Evolutionary conservation across 2,329 filamentous ascomycete genomes (phyloP), one percentile per base, ranked within the genome.

Genomic region (Monilinia fructigena): DNA sequence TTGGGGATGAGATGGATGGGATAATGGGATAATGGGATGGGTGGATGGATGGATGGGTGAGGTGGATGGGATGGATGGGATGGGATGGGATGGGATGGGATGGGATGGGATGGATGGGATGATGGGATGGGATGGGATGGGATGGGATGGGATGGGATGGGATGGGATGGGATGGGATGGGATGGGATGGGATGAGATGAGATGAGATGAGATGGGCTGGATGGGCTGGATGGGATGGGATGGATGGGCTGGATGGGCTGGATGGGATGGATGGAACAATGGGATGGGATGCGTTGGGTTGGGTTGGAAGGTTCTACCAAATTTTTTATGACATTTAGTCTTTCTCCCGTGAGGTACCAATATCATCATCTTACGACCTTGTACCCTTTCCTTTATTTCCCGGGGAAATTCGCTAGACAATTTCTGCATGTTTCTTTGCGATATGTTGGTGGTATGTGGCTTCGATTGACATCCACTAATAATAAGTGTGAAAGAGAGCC

Each of bases 401-500:
- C 42, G 42, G 56, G 56, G 42, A 18, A 18, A 18, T 48, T 48
- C 56, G 56, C 48, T 35, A n/a, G 56, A 23, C 28, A 18, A 59
- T 59, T 59, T 42, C 42, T 59, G 42, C 45, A n/a, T 35, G 42
- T 35, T 48, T 38, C 56, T 60, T 26, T 35, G 48, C 50, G 56
- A 60, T 26, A 60, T 48, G 56, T 38, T 48, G 48, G 56, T 60
- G 56, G 56, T 23, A 59, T 59, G 56, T 59, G 56, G 56, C 56
- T 59, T 59, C 42, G 56, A 59, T 48, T 59, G 56, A 59, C 56
- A 59, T 35, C 26, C 42, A 48, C 56, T 48, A 59, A 55, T 48
- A 59, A 55, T 35, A 35, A 6, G 31, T 20, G 55, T 58, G 40
- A 58, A 47, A 31, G 55, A 23, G 54, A 55, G n/a, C 18, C 40